Conservation (phyloP, 345 rosid species). For the Bruguiera gymnorhiza region DNA sequence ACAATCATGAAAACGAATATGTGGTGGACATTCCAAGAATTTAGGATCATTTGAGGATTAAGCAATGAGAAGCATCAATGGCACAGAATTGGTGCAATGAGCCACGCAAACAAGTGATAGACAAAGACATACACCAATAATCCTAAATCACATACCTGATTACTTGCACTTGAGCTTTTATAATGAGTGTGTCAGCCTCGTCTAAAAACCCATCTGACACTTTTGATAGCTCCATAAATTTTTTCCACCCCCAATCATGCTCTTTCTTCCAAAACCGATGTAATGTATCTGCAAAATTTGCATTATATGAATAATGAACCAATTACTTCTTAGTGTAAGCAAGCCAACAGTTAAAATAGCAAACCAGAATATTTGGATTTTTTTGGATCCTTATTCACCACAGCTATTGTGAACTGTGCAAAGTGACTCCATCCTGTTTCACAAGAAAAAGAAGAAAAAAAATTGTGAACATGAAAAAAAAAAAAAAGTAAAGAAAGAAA, state of each 20-base stretch:
- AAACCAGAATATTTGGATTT: slow-evolving; percentile 88
- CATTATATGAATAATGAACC: slow-evolving; percentile 24
- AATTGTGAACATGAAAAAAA: slow-evolving; percentile 11
- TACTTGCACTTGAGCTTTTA: slow-evolving; percentile 97
- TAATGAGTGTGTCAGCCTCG: slow-evolving; percentile 61
- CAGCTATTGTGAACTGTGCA: slow-evolving; percentile 96
- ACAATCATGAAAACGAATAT: not conserved
- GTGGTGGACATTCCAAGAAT: no score
- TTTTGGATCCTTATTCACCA: slow-evolving; percentile 79
- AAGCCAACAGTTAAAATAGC: slow-evolving; percentile 19
- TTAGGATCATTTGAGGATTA: not conserved
- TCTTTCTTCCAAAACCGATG: slow-evolving; percentile 94
- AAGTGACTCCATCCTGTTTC: slow-evolving; percentile 92
- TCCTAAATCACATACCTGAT: slow-evolving; percentile 49
- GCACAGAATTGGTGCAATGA: not conserved
- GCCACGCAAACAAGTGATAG: slow-evolving; percentile 2
- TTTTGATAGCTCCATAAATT: slow-evolving; percentile 85
- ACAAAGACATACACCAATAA: not conserved
- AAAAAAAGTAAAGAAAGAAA: not conserved
- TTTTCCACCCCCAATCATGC: slow-evolving; percentile 98
- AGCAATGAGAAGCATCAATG: not conserved
- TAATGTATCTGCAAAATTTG: slow-evolving; percentile 62
- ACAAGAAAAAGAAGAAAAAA: slow-evolving; percentile 15
- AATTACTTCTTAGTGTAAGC: slow-evolving; percentile 4
- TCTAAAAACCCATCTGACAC: slow-evolving; percentile 82